Base-by-base conservation (phyloP, 768 basidiomycete species). In the Agrocybe praecox region DNA sequence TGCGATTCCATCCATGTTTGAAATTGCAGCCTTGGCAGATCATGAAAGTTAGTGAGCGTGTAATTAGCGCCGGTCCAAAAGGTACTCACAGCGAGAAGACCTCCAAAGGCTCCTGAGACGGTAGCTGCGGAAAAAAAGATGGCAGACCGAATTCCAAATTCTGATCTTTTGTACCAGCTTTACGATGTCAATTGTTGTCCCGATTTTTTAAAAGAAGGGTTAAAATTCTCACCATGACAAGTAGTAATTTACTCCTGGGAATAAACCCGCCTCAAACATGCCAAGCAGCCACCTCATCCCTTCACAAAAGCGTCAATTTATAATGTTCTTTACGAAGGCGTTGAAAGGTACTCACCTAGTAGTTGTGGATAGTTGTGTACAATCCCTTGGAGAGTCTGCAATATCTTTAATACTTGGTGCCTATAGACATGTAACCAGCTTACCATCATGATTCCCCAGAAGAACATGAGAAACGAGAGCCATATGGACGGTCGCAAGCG, bases 21-120 rank as follows among this genome's bases (percentile, higher is more conserved):
- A 82, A 46, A 90, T 90, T 0, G 80, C 89, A 24, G 79, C 81
- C 80, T 81, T 53, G 10, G 44, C 32, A 45, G 32, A 53, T 21
- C 10, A 32, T 47, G n/a, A 22, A 47, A 6, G 34, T 17, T 1
- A 2, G 15, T 22, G 10, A 19, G 48, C 9, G 10, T n/a, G 9
- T n/a, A n/a, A n/a, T n/a, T n/a, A n/a, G n/a, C n/a, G n/a, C n/a
- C n/a, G n/a, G n/a, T n/a, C n/a, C n/a, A n/a, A n/a, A 36, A 8
- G 33, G 40, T 3, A 58, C 73, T 42, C 64, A 88, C 88, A 33
- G 88, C 88, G 47, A 91, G 82, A 18, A 90, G 73, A 49, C 89
- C 89, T 52, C 88, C 88, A 60, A 92, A 92, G 19, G 90, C 90
- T n/a, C 91, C 92, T 2, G 89, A 86, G 0, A 90, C 82, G 2